Evolutionary conservation across 2,329 filamentous ascomycete species (phyloP), one percentile per base, ranked within the genome.

Genomic region (Cercospora sojina): DNA sequence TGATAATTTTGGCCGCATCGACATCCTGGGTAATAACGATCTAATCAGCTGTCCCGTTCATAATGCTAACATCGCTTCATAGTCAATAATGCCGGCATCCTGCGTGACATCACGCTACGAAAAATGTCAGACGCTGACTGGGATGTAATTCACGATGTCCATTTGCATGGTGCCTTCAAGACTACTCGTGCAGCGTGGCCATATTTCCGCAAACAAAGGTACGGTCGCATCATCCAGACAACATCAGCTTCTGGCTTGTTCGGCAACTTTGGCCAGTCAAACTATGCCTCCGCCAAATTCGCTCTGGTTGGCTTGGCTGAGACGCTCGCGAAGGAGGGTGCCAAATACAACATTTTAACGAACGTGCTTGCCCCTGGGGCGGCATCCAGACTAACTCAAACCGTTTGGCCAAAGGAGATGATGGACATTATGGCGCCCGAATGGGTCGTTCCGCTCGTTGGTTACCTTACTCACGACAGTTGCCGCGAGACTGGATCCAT

Each of bases 161-260:
- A 98, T 80, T 86, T 96, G 51, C 87, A 91, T 72, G 94, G 94
- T 72, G 98, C 94, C 67, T 98, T 96, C 84, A 96, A 96, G 83
- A 88, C 94, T 70, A 94, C 93, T 77, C 96, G 96, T 86, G 95
- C 94, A 66, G 94, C 94, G n/a, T 98, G 94, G 92, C 94, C 94
- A 55, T 91, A 97, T 82, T 97, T 98, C 86, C 87, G 93, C 77
- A 97, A 97, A 84, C 95, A 98, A 80, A 97, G 96, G 84, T 98
- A 97, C 76, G 94, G 94, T 72, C 91, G 94, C 74, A 88, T 98
- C 67, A 85, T 98, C 76, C 98, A 98, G 85, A 98, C 94, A 49
- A 94, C 94, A 29, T 96, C 92, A 32, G 97, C 94, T 58, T 95
- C 91, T 74, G 94, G 95, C 80, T 96, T 98, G 79, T 98, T 98